Conservation (phyloP, 2,329 filamentous ascomycete species). For the Zymoseptoria passerinii region DNA sequence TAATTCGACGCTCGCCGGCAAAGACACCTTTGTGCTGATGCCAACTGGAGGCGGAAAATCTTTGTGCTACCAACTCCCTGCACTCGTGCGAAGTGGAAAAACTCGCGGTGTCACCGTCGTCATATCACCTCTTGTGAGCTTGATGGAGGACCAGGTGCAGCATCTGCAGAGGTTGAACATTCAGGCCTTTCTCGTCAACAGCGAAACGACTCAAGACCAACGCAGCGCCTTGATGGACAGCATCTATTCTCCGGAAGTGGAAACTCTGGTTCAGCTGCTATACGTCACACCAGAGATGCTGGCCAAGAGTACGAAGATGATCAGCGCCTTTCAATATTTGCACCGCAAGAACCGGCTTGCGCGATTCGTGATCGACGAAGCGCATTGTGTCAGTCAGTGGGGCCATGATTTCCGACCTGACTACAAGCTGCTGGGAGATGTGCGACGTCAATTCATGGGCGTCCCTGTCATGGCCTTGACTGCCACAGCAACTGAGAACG, state of each 20-base stretch:
- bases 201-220: slow-evolving; percentile 58
- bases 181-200: slow-evolving; percentile 72
- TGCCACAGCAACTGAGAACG: slow-evolving; percentile 87
- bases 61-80: slow-evolving; percentile 89
- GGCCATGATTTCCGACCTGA: slow-evolving; percentile 96
- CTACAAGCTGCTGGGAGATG: slow-evolving; percentile 75
- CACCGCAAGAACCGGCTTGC: slow-evolving; percentile 66
- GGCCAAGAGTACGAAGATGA: slow-evolving; percentile 65
- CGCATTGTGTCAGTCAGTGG: slow-evolving; percentile 99
- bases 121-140: slow-evolving; percentile 84
- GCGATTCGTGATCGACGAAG: slow-evolving; percentile 91
- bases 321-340: slow-evolving; percentile 57
- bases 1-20: slow-evolving; percentile 78
- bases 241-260: slow-evolving; percentile 56
- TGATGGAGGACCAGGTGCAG: slow-evolving; percentile 95
- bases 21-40: slow-evolving; percentile 94
- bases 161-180: slow-evolving; percentile 70
- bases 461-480: slow-evolving; percentile 93
- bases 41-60: slow-evolving; percentile 96
- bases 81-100: slow-evolving; percentile 69
- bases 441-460: slow-evolving; percentile 62
- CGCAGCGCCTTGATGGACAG: slow-evolving; percentile 58
- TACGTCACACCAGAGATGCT: slow-evolving; percentile 98
- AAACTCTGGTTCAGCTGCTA: slow-evolving; percentile 73
- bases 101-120: slow-evolving; percentile 86